Evolutionary conservation across 2,329 filamentous ascomycete species (phyloP), one percentile per base, ranked within the genome.

Genomic region (Apiospora malaysiana): DNA sequence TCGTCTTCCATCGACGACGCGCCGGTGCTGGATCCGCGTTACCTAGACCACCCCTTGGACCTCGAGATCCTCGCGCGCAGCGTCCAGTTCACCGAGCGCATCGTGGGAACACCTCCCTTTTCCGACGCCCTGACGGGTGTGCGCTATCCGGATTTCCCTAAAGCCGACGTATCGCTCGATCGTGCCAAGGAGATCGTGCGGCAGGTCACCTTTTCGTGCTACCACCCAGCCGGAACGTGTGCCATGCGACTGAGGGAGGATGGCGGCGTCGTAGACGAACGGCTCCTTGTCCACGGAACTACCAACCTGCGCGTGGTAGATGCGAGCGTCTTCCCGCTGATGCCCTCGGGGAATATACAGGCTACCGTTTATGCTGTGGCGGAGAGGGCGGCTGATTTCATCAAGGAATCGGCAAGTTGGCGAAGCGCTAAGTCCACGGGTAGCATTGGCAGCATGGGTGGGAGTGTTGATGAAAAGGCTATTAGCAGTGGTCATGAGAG

Each of bases 11-110:
- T 83, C 5, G 75, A 77, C 7, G 82, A 83, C 6, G 77, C 82
- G 40, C 84, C 86, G 0, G 81, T 84, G 7, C 88, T 90, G 75
- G 85, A 91, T 72, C 87, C 87, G 23, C 83, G 84, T 37, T 90
- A 85, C 80, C 85, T 90, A 75, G 83, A 83, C 6, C 80, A 89
- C 73, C 85, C 87, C 5, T 82, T 89, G 37, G 89, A 91, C 74
- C 76, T 90, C 66, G 88, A 89, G 78, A 83, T 77, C 42, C 83
- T 88, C 27, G 82, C 80, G 1, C 80, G 82, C 37, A 82, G 80
- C 12, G 80, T 85, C 7, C 83, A 83, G 49, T 83, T 85, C 70
- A 81, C 85, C 43, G 83, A 77, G 70, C 73, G 73, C 71, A 70
- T 77, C 56, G 71, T 72, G 21, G 86, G 72, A 23, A 80, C 83